These are phyloP conservation scores for Colletotrichum endophyticum DNA, from an alignment of 2,329 filamentous ascomycete species.

Conservation along the genomic window DNA sequence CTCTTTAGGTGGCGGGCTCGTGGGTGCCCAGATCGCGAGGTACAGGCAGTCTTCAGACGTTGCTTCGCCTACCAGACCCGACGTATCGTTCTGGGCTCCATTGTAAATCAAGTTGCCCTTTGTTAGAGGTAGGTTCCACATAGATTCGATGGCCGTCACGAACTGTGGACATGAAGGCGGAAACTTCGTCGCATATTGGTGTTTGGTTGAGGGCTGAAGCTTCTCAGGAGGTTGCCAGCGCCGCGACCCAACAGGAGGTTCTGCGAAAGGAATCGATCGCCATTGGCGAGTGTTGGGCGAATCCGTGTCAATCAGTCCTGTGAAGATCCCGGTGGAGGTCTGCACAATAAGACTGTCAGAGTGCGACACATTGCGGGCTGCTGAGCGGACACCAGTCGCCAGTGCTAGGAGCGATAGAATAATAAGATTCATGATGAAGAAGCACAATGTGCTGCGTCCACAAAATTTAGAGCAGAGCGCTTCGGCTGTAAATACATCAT, in stretches of 20 bases:
- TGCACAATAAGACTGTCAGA: conserved; percentile 27
- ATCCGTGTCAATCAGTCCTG: conserved; percentile 33
- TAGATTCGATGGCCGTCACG: conserved; percentile 28
- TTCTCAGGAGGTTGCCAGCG: conserved; percentile 33
- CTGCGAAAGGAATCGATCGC: conserved; percentile 40
- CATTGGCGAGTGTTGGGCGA: conserved; percentile 40
- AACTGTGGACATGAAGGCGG: conserved; percentile 38
- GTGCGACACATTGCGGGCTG: background rate
- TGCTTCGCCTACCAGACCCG: conserved; percentile 24
- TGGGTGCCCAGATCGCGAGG: conserved; percentile 46
- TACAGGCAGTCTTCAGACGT: conserved; percentile 46
- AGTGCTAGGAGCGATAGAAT: background rate
- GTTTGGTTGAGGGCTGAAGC: conserved; percentile 25
- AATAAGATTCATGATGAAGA: background rate
- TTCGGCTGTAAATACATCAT: background rate
- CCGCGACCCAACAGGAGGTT: conserved; percentile 33
- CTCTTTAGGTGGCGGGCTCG: conserved; percentile 25
- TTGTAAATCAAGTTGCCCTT: conserved; percentile 25
- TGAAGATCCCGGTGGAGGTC: conserved; percentile 36
- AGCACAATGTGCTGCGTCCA: background rate
- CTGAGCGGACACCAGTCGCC: background rate
- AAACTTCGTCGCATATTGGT: conserved; percentile 29
- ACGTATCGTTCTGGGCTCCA: conserved; percentile 24
- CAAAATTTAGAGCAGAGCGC: background rate
- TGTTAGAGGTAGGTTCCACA: conserved; percentile 29